Evolutionary conservation across 257 asterid genomes (phyloP).

Genomic region (Datura wrightii): DNA sequence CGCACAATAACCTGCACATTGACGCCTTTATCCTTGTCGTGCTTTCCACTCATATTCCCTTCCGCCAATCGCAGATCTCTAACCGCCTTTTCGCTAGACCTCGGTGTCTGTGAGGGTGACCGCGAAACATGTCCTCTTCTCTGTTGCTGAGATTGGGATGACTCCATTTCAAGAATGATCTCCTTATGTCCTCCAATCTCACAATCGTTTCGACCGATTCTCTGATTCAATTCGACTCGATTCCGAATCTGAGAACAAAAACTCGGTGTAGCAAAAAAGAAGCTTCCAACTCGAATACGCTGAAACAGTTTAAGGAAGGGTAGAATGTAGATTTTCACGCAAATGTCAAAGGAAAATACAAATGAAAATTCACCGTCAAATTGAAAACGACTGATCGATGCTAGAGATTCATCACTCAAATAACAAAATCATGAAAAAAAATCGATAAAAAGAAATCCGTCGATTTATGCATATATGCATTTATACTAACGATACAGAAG

Average conservation of each 20-base stretch:
- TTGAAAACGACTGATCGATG: constrained; percentile 28
- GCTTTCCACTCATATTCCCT: constrained; percentile 75
- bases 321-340: not conserved
- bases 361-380: constrained; percentile 30
- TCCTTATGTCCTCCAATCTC: constrained; percentile 21
- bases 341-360: not conserved
- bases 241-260: constrained; percentile 40
- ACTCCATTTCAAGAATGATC: constrained; percentile 58
- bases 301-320: not conserved
- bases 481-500: not conserved
- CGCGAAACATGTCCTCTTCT: constrained; percentile 71
- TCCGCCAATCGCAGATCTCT: constrained; percentile 96
- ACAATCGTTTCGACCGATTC: constrained; percentile 35
- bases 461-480: not conserved
- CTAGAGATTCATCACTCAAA: constrained; percentile 13
- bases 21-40: constrained; percentile 87
- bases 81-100: constrained; percentile 68
- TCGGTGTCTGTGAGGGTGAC: constrained; percentile 84
- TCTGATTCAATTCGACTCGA: constrained; percentile 43
- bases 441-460: not conserved
- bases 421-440: not conserved
- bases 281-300: constrained; percentile 8
- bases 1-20: constrained; percentile 96
- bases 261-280: constrained; percentile 27
- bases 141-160: constrained; percentile 45